Evolutionary conservation across 2,329 filamentous ascomycete genomes (phyloP).

Genomic region (Tolypocladium inflatum): DNA sequence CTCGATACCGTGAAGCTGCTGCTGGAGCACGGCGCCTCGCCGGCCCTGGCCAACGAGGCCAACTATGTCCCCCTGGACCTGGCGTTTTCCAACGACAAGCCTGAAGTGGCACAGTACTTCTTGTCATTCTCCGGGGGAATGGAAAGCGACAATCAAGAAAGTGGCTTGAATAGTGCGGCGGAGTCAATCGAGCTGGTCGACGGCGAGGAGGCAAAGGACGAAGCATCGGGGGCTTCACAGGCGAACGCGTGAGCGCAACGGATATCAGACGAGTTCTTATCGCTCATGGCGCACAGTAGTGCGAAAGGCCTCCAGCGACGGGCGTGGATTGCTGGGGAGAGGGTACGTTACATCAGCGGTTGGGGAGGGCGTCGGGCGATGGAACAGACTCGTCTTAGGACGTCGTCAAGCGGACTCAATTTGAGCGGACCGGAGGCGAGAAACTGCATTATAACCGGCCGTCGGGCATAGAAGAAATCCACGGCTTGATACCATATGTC

Average conservation of each 20-base stretch:
- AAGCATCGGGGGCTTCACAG: slow-evolving; percentile 6
- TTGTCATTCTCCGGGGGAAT: slow-evolving; percentile 36
- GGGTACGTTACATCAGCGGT: not conserved
- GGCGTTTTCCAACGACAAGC: slow-evolving; percentile 61
- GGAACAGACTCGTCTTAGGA: not conserved
- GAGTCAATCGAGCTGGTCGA: slow-evolving; percentile 28
- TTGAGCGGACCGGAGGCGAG: not conserved
- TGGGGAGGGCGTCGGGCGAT: not conserved
- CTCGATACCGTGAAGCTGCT: slow-evolving; percentile 70
- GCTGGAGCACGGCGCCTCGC: slow-evolving; percentile 66
- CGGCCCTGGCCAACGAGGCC: slow-evolving; percentile 69
- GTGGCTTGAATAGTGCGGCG: slow-evolving; percentile 30
- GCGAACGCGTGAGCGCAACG: not conserved
- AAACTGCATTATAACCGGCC: not conserved
- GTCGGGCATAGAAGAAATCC: not conserved
- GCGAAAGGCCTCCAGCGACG: not conserved
- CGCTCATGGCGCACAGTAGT: not conserved
- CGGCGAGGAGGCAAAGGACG: slow-evolving; percentile 16
- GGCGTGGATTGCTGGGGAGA: not conserved
- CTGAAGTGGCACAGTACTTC: slow-evolving; percentile 54
- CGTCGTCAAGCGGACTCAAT: not conserved
- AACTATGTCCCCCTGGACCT: slow-evolving; percentile 74
- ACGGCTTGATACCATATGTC: not conserved
- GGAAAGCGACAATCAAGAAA: slow-evolving; percentile 36
- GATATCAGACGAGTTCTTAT: not conserved